Evolutionary conservation across 2,329 filamentous ascomycete genomes (phyloP), one percentile per base, ranked within the genome.

Genomic region (Aspergillus versicolor): DNA sequence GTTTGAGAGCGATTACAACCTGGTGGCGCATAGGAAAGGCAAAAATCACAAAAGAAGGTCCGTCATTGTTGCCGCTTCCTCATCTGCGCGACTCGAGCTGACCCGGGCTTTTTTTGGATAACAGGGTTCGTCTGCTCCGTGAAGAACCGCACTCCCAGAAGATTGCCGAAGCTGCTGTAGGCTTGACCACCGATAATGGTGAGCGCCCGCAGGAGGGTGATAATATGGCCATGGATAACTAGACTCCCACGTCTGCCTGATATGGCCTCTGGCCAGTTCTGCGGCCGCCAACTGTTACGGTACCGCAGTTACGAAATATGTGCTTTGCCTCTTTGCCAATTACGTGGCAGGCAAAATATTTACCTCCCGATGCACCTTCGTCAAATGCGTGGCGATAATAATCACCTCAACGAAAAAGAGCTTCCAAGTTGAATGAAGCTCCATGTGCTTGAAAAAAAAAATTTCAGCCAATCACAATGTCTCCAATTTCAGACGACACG

Each of bases 41-140:
- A 99, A 97, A 78, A 91, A 90, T 63, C 94, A 99, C 77, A 97
- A 92, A 84, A 86, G 92, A 80, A 89, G 57, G 90, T 91, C 70
- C 51, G 71, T 64, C 19, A 13, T 40, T 19, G 9, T 40, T 43
- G 24, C 17, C 11, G 22, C n/a, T 8, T 4, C 34, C 13, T 17
- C 17, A 42, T 24, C 12, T 22, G 43, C 38, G 37, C 37, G 17
- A 44, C 15, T 45, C 42, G 32, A 27, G 37, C 54, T 52, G 21
- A 57, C 24, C 30, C 32, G 17, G 13, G 21, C 38, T 40, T 40
- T 9, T 21, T 21, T 38, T 15, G 22, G 21, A 30, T 52, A 56
- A 42, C 51, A 96, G 93, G 72, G 77, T 96, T 53, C 91, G 92
- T 73, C 83, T 91, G 67, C 78, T 99, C 59, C 85, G 86, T 62